Evolutionary conservation across 1,284 basidiomycete species (phyloP), one percentile per base, ranked within the genome.

Genomic region (Microbotryomycetes sp.): DNA sequence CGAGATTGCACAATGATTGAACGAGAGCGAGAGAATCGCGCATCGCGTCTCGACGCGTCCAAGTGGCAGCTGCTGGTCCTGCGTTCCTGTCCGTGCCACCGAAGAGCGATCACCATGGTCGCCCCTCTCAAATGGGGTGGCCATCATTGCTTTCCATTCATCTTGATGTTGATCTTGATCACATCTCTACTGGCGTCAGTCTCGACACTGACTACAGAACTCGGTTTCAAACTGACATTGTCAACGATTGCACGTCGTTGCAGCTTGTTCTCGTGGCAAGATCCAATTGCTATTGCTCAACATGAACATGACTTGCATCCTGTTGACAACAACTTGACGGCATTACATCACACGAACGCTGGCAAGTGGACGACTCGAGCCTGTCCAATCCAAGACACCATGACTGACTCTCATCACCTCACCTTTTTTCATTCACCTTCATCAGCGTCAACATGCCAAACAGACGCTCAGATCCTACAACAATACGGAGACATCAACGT

Each of bases 401-500:
- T 19, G 12, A 42, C 36, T 42, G n/a, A n/a, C n/a, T n/a, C n/a
- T n/a, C n/a, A n/a, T n/a, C n/a, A n/a, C n/a, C n/a, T n/a, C n/a
- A n/a, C n/a, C n/a, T n/a, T n/a, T n/a, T n/a, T n/a, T n/a, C n/a
- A n/a, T n/a, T n/a, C n/a, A n/a, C n/a, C n/a, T n/a, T n/a, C n/a
- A n/a, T n/a, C n/a, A 42, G 19, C 36, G 36, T 19, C 31, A 25
- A n/a, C 5, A 1, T 62, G 57, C 48, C 29, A 30, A 16, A 46
- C 55, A 23, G 45, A 53, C 5, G 14, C 30, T 5, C 6, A 4
- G 0, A 22, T 59, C 3, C 9, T 50, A 5, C 9, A 46, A 6
- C 52, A 59, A 49, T 59, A 51, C 22, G 61, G 61, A 19, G 2
- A 14, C 19, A 48, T 54, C 29, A 56, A 59, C 42, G 19, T 63